phyloP scores from a whole-genome alignment of 108 stramenopile species.

The Cyclostephanos invisitatus region DNA sequence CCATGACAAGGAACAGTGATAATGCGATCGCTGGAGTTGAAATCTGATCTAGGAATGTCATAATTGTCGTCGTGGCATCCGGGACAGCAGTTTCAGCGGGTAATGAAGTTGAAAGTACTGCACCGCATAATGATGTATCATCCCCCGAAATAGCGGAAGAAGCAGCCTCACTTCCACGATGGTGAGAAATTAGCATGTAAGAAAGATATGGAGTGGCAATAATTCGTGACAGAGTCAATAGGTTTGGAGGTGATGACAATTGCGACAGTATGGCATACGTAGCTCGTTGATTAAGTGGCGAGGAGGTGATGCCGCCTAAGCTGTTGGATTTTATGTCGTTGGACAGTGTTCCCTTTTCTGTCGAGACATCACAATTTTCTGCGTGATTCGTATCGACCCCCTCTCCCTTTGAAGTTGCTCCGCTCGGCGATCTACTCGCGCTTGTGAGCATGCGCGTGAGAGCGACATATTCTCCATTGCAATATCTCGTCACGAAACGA shows the following conservation, averaged over 20 bases:
- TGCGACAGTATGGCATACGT: conserved; percentile 48
- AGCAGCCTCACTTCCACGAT: conserved; percentile 43
- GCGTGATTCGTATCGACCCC: background rate
- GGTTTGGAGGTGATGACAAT: conserved; percentile 71
- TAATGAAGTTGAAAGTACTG: conserved; percentile 4
- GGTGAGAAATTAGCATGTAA: conserved; percentile 66
- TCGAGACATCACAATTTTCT: conserved; percentile 1
- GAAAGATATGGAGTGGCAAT: conserved; percentile 72
- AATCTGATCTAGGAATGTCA: conserved; percentile 22
- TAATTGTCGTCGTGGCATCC: conserved; percentile 9
- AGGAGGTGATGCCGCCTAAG: background rate
- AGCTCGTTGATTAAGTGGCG: conserved; percentile 36
- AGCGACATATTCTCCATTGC: background rate
- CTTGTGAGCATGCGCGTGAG: background rate
- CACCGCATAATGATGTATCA: conserved; percentile 1
- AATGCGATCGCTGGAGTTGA: conserved; percentile 33
- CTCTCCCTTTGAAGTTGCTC: background rate
- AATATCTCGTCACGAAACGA: background rate
- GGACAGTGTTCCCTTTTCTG: background rate
- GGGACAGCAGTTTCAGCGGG: conserved; percentile 5
- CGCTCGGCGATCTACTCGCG: background rate
- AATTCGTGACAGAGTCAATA: conserved; percentile 75
- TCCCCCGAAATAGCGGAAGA: conserved; percentile 28
- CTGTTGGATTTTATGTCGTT: background rate
- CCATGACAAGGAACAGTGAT: conserved; percentile 50